Evolutionary conservation across 108 stramenopile genomes (phyloP).

Genomic region (Nitzschia putrida): DNA sequence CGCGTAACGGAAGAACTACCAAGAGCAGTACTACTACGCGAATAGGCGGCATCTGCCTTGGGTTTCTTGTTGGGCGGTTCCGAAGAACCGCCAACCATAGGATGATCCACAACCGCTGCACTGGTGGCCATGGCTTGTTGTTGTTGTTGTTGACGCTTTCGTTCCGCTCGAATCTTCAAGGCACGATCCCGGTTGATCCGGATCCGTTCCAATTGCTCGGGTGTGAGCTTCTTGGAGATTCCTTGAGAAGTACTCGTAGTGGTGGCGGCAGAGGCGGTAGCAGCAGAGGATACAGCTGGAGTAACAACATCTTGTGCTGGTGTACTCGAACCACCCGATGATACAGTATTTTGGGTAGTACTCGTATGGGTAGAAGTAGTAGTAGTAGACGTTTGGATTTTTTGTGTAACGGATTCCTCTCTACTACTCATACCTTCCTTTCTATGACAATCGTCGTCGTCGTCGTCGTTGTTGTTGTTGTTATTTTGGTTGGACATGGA

Average conservation of each 20-base stretch:
- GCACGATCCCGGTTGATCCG: conserved; percentile 74
- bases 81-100: too few relatives aligned
- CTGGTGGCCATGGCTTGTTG: background rate
- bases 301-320: background rate
- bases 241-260: background rate
- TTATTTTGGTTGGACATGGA: background rate
- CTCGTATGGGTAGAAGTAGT: background rate
- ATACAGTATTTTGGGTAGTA: background rate
- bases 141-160: conserved; percentile 30
- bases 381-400: too few relatives aligned
- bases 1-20: too few relatives aligned
- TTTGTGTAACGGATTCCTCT: too few relatives aligned
- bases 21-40: too few relatives aligned
- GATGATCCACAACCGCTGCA: too few relatives aligned
- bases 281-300: background rate
- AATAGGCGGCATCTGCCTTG: conserved; percentile 16
- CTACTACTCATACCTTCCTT: too few relatives aligned
- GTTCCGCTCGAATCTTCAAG: conserved; percentile 55
- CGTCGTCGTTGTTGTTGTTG: too few relatives aligned
- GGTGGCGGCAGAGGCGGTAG: background rate
- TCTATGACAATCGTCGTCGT: too few relatives aligned
- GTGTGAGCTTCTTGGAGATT: conserved; percentile 46
- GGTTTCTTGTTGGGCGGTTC: background rate
- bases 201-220: conserved; percentile 74
- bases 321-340: background rate